Evolutionary conservation across 805 yeast genomes (phyloP).

Genomic region (Blastobotrys attinorum): DNA sequence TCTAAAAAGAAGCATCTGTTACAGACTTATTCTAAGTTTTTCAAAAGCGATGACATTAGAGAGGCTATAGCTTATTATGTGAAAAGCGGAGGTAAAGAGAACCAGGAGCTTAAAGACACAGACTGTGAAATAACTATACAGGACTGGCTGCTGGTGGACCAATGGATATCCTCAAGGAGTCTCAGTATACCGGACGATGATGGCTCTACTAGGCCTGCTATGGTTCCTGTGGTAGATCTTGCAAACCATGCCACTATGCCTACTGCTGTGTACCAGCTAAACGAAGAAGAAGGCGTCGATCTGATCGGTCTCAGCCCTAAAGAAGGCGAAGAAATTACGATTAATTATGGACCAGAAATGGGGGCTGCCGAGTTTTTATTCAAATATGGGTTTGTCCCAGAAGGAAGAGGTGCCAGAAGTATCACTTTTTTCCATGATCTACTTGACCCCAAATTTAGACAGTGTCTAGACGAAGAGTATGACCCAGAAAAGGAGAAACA

Average conservation of each 20-base stretch:
- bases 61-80: conserved; percentile 10
- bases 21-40: conserved; percentile 17
- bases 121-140: conserved; percentile 13
- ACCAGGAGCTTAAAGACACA: neutral
- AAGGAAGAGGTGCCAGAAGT: conserved; percentile 10
- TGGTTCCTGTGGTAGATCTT: conserved; percentile 49
- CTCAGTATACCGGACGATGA: conserved; percentile 22
- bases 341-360: conserved; percentile 31
- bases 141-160: conserved; percentile 28
- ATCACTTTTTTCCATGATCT: conserved; percentile 17
- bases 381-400: conserved; percentile 34
- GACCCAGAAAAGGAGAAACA: conserved; percentile 6
- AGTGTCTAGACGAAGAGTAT: conserved; percentile 16
- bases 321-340: conserved; percentile 22
- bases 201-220: conserved; percentile 28
- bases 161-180: conserved; percentile 31
- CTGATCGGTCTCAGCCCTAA: conserved; percentile 8
- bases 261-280: conserved; percentile 30
- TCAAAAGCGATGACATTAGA: conserved; percentile 8
- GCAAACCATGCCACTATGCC: conserved; percentile 36
- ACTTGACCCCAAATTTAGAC: conserved; percentile 11
- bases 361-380: conserved; percentile 31
- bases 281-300: conserved; percentile 7
- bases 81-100: conserved; percentile 6
- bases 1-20: conserved; percentile 19